Evolutionary conservation across 495 filamentous ascomycete genomes (phyloP).

Genomic region (Penicillium waksmanii): DNA sequence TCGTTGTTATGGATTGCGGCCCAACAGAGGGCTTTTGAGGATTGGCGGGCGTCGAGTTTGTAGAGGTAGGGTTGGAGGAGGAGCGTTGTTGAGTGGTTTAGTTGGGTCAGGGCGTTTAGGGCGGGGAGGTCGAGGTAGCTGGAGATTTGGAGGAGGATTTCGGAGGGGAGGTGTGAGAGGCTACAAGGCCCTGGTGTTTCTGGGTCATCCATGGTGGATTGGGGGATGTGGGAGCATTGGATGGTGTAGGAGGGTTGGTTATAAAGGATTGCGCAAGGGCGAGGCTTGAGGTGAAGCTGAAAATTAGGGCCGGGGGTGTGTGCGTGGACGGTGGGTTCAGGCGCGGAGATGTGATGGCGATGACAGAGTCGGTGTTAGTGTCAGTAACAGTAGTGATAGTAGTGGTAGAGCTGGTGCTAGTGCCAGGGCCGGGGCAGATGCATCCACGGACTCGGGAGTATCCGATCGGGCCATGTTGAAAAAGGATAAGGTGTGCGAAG

Average conservation of each 20-base stretch:
- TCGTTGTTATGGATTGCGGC: slow-evolving; percentile 19
- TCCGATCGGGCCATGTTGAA: neutral
- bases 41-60: slow-evolving; percentile 13
- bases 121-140: slow-evolving; percentile 7
- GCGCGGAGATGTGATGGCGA: neutral
- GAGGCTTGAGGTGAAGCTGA: neutral
- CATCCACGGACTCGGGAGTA: slow-evolving; percentile 4
- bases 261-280: neutral
- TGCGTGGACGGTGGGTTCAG: neutral
- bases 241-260: neutral
- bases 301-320: neutral
- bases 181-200: neutral
- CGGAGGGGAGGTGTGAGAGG: slow-evolving; percentile 16
- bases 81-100: slow-evolving; percentile 12
- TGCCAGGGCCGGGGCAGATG: neutral
- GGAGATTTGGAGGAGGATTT: slow-evolving; percentile 23
- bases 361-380: neutral
- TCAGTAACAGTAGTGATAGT: neutral
- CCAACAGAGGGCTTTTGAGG: slow-evolving; percentile 18
- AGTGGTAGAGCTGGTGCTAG: neutral
- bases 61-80: slow-evolving; percentile 26
- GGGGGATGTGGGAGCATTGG: slow-evolving; percentile 3
- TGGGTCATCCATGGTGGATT: slow-evolving; percentile 11
- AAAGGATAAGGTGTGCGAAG: neutral
- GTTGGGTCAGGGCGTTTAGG: slow-evolving; percentile 21